Conservation (phyloP, 306 rosid genomes). For the Nissolia schottii region DNA sequence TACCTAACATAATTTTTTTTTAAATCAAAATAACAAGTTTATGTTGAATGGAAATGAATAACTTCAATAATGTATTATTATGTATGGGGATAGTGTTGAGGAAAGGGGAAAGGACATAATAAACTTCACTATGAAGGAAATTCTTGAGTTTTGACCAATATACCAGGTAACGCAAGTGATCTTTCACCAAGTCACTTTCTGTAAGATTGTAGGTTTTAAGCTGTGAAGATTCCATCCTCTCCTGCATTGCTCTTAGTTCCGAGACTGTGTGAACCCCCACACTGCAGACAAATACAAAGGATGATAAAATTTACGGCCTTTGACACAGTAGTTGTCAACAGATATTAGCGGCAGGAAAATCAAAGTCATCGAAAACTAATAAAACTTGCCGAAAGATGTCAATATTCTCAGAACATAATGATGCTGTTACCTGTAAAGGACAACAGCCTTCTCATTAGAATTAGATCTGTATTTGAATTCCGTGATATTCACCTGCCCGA, state of each 20-base stretch:
- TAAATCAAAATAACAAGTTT: neutral
- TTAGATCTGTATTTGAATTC: slow-evolving; percentile 83
- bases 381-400: neutral
- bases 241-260: slow-evolving; percentile 64
- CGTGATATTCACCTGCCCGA: slow-evolving; percentile 77
- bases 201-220: slow-evolving; percentile 69
- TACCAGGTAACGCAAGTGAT: slow-evolving; percentile 92
- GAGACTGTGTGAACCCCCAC: slow-evolving; percentile 74
- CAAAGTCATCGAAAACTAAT: neutral
- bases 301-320: neutral
- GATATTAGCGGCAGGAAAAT: neutral
- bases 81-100: neutral
- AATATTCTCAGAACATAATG: neutral
- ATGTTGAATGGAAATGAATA: neutral
- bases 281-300: slow-evolving; percentile 42
- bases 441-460: slow-evolving; percentile 59
- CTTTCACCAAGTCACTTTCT: slow-evolving; percentile 79
- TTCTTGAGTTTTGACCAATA: neutral
- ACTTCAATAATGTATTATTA: neutral
- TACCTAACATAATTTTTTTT: neutral
- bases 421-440: slow-evolving; percentile 68
- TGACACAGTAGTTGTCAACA: neutral
- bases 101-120: neutral
- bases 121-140: neutral
- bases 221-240: slow-evolving; percentile 56